Evolutionary conservation across 2,329 filamentous ascomycete species (phyloP).

Genomic region (Sphaerulina musiva): DNA sequence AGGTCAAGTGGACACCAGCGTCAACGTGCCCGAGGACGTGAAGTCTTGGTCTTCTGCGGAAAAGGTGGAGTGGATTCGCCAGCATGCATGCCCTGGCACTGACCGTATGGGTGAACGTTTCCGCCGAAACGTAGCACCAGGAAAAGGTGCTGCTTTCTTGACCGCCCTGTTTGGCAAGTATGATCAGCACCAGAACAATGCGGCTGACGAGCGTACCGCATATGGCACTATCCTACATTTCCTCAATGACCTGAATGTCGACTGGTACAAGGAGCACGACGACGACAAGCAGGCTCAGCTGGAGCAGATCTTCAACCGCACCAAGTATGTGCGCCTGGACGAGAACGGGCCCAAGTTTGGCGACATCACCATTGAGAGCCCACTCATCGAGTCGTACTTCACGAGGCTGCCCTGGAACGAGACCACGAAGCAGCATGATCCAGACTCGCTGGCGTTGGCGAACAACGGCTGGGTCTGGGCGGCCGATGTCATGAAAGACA

Average conservation of each 20-base stretch:
- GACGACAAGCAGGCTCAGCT: constrained; percentile 73
- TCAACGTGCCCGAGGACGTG: constrained; percentile 49
- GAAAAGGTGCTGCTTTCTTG: constrained; percentile 61
- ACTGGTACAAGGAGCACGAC: constrained; percentile 90
- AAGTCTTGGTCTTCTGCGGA: constrained; percentile 52
- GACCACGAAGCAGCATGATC: constrained; percentile 67
- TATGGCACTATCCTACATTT: constrained; percentile 53
- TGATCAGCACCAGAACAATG: constrained; percentile 46
- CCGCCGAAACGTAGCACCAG: constrained; percentile 63
- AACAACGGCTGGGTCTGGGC: constrained; percentile 99
- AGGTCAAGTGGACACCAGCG: constrained; percentile 51
- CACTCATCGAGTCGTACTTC: constrained; percentile 91
- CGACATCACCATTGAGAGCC: constrained; percentile 66
- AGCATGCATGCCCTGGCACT: constrained; percentile 62
- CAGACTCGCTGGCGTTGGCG: constrained; percentile 70
- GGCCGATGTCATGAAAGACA: constrained; percentile 87
- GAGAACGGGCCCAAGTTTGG: constrained; percentile 83
- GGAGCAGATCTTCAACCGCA: constrained; percentile 85
- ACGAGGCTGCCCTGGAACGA: constrained; percentile 77
- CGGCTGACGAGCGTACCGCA: constrained; percentile 47
- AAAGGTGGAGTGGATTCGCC: constrained; percentile 59
- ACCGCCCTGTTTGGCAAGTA: constrained; percentile 63
- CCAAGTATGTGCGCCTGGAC: constrained; percentile 92
- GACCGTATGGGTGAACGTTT: constrained; percentile 76
- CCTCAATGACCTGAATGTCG: constrained; percentile 76